Base-by-base conservation (phyloP, 2,329 filamentous ascomycete genomes). In the Trichoderma breve region DNA sequence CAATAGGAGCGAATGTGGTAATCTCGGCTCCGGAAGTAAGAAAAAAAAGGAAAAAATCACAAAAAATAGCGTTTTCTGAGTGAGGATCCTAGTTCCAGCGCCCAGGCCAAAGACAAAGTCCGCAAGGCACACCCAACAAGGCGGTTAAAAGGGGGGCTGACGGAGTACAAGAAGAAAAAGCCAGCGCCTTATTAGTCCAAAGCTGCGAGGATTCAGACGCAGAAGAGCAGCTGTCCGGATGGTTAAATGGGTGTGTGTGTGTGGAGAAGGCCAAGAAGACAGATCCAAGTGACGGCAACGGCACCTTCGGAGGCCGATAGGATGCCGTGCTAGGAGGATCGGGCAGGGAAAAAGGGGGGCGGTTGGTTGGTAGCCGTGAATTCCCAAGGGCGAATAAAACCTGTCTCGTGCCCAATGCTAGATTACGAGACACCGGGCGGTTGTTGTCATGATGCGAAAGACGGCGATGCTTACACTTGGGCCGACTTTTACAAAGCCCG, bases 301-400 rank as follows among this genome's bases (percentile, higher is more conserved):
- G 66, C 66, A 70, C 9, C 57, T 70, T 70, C 66, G 66, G 66
- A 70, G 66, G 57, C 66, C 66, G 66, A 62, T 43, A 53, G 36
- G 43, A 70, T 9, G 57, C 66, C 66, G 66, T 43, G 26, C 55
- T 57, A 28, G 34, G 55, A 58, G 28, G 36, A 68, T 58, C 64
- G 65, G 36, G 14, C 18, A 26, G 15, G 6, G n/a, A 18, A 3
- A 14, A 53, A 69, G 15, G 39, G 39, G 28, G 66, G 66, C 66
- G 55, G 21, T 36, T 34, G 36, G 57, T 62, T 62, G 28, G n/a
- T n/a, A 34, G 39, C 55, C 55, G 55, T 36, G 36, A 24, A 4
- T n/a, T 43, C 11, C 8, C 18, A 69, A 21, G 30, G 43, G 57
- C 28, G 24, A 15, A 34, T 32, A 34, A n/a, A 34, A 18, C 47